Evolutionary conservation across 164 flowering plant species (phyloP).

Genomic region (Nelumbo lutea): DNA sequence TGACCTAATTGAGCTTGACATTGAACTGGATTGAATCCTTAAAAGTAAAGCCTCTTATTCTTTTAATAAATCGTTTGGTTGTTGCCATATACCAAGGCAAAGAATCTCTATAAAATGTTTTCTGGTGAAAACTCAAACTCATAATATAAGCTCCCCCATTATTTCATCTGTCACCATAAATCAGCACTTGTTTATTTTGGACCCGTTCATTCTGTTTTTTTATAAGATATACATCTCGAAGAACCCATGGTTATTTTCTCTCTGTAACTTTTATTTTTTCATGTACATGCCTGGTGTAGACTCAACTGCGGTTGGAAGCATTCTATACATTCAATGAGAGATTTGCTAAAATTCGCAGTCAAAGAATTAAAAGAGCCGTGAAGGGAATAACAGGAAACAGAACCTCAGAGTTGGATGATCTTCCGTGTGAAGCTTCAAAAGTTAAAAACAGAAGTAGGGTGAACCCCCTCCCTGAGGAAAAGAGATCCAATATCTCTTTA

Average conservation of each 20-base stretch:
- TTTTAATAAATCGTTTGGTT: no score
- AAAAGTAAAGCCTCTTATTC: no score
- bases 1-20: no score
- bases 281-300: conserved; percentile 37
- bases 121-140: no score
- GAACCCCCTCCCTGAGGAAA: conserved; percentile 11
- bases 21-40: no score
- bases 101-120: no score
- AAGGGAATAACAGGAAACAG: conserved; percentile 62
- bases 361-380: conserved; percentile 81
- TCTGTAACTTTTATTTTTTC: neutral
- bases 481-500: conserved; percentile 16
- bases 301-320: conserved; percentile 90
- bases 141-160: neutral
- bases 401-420: conserved; percentile 40
- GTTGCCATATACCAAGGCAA: no score
- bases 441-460: conserved; percentile 30
- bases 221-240: no score
- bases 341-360: conserved; percentile 95
- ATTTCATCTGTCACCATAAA: neutral
- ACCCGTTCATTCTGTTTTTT: neutral
- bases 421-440: conserved; percentile 24
- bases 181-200: neutral
- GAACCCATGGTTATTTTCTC: neutral
- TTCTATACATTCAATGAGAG: conserved; percentile 93